phyloP scores from a whole-genome alignment of 176 grass and related monocot genomes.

The Canna indica region DNA sequence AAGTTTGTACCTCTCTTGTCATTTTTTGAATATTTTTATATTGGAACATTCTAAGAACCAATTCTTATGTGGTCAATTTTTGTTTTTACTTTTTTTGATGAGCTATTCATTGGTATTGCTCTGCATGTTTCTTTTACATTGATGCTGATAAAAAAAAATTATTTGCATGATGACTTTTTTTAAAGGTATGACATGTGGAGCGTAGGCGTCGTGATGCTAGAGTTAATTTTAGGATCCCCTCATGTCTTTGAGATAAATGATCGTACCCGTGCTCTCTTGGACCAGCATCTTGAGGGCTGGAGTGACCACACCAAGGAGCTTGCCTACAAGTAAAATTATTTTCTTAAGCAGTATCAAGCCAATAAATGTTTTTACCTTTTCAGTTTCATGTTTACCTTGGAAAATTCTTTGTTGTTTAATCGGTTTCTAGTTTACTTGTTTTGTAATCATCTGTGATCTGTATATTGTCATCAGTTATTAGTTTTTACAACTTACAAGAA shows the following conservation, averaged over 20 bases:
- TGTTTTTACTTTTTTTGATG: background rate
- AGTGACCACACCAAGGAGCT: constrained; percentile 85
- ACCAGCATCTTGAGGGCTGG: constrained; percentile 83
- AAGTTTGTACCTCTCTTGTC: constrained; percentile 47
- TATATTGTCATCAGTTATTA: background rate
- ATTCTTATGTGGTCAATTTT: no score
- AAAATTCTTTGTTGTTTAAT: background rate
- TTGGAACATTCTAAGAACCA: background rate
- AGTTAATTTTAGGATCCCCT: constrained; percentile 87
- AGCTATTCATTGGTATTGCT: background rate
- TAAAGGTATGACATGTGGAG: constrained; percentile 97
- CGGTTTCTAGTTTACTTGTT: background rate
- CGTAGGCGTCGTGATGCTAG: constrained; percentile 93
- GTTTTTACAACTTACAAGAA: background rate
- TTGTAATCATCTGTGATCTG: background rate
- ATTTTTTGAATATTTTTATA: constrained; percentile 4
- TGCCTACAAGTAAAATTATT: constrained; percentile 74
- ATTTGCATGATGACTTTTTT: constrained; percentile 7
- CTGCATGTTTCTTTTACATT: background rate
- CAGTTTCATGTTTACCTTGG: background rate
- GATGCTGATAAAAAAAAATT: background rate
- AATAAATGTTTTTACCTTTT: background rate
- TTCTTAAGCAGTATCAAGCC: constrained; percentile 1
- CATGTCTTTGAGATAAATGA: constrained; percentile 90
- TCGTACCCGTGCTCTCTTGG: constrained; percentile 60